Base-by-base conservation (phyloP, 2,329 filamentous ascomycete species). In the Clarireedia hainanense region DNA sequence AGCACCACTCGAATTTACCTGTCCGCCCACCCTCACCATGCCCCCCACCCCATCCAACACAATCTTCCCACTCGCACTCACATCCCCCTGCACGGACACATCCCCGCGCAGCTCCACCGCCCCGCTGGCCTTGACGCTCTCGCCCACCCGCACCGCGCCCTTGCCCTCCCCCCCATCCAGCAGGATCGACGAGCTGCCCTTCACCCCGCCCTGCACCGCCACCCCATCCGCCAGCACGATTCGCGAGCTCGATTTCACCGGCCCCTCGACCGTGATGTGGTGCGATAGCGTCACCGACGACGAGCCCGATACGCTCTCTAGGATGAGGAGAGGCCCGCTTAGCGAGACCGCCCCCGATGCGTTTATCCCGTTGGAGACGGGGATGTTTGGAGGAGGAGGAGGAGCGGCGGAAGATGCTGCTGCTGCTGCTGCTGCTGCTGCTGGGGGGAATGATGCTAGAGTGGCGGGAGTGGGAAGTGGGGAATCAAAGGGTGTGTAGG, bases 181-280 rank as follows among this genome's bases (percentile, higher is more conserved):
- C 5, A 46, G 37, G 1, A 64, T 39, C 1, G 46, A 43, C 0
- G 55, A 23, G 5, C 53, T 56, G 7, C 55, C 43, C 9, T 58
- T 49, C 1, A 66, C 45, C 27, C 64, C 63, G 0, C 60, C 63
- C 30, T 56, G 52, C 2, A 66, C 61, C 2, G 26, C 48, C 7
- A 66, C 47, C n/a, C 57, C 15, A 10, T 63, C 58, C 6, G 47
- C 51, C 3, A 66, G 51, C 3, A 39, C 54, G 15, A 66, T 39
- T 6, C 27, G 51, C 0, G 58, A 57, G 1, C 56, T 60, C 9
- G 53, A 52, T 24, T 49, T 39, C 0, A 61, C 6, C 15, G 60
- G 59, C 0, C 59, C 60, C 15, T 50, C 45, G 6, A 62, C 46
- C 2, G 23, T 40, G 2, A 62, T 27, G 14, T 48, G 34, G 14